These are phyloP conservation scores for Clonostachys solani DNA, from an alignment of 2,329 filamentous ascomycete species.

Conservation along the genomic window DNA sequence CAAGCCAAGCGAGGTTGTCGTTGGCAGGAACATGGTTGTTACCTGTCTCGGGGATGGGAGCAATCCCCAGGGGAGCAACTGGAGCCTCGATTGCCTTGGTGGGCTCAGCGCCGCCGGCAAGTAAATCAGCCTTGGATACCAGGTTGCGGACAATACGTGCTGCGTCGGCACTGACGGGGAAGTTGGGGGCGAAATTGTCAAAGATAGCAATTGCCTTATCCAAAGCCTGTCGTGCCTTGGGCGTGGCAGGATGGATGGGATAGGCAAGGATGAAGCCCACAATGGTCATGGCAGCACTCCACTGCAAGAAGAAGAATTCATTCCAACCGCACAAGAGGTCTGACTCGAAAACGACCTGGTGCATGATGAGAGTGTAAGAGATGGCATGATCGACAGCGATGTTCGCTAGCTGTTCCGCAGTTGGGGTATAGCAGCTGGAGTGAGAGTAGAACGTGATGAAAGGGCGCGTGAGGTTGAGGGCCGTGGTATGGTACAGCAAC, in stretches of 20 bases:
- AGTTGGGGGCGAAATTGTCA: constrained; percentile 27
- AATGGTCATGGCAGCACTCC: constrained; percentile 20
- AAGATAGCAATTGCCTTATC: constrained; percentile 29
- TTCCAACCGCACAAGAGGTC: constrained; percentile 19
- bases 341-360: constrained; percentile 15
- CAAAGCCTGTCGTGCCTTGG: constrained; percentile 17
- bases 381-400: constrained; percentile 17
- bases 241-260: constrained; percentile 13
- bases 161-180: constrained; percentile 31
- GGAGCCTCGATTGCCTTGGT: too few relatives aligned
- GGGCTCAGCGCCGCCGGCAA: constrained; percentile 3
- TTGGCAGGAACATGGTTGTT: background rate
- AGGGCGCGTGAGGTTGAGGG: constrained; percentile 28
- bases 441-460: constrained; percentile 28
- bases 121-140: constrained; percentile 10
- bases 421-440: constrained; percentile 6
- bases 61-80: too few relatives aligned
- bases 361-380: constrained; percentile 15
- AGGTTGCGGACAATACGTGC: constrained; percentile 27
- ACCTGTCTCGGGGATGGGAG: too few relatives aligned
- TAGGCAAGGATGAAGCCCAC: constrained; percentile 24
- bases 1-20: constrained; percentile 12
- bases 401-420: constrained; percentile 14
- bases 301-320: constrained; percentile 18
- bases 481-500: constrained; percentile 33